These are phyloP conservation scores for Camellia lanceoleosa DNA, from an alignment of 148 eudicot genomes.

Conservation along the genomic window DNA sequence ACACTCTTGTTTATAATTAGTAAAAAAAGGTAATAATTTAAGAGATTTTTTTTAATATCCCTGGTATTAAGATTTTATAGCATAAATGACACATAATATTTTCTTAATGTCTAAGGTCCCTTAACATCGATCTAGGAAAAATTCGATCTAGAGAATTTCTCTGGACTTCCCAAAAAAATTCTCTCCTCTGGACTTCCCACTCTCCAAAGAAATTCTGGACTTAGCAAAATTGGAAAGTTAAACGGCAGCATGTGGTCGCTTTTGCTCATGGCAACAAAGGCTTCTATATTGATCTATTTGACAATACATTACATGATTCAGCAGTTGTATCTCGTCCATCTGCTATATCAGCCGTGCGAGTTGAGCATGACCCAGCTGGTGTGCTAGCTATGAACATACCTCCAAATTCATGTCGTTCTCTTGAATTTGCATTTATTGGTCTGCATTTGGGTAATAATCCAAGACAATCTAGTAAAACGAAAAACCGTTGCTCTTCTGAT, in stretches of 20 bases:
- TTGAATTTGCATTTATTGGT: slow-evolving; percentile 69
- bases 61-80: too few species aligned
- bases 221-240: slow-evolving; percentile 95
- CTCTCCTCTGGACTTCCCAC: too few species aligned
- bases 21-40: too few species aligned
- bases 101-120: too few species aligned
- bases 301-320: slow-evolving; percentile 57
- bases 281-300: slow-evolving; percentile 83
- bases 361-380: slow-evolving; percentile 89
- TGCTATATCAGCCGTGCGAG: slow-evolving; percentile 60
- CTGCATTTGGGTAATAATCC: slow-evolving; percentile 18
- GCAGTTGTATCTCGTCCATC: slow-evolving; percentile 58
- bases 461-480: slow-evolving; percentile 13
- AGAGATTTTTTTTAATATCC: too few species aligned
- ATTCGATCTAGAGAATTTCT: too few species aligned
- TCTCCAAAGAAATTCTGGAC: too few species aligned
- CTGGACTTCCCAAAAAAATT: too few species aligned
- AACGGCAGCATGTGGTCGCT: slow-evolving; percentile 74
- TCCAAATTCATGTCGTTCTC: slow-evolving; percentile 57
- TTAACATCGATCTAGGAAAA: too few species aligned
- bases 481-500: slow-evolving; percentile 20
- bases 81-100: too few species aligned
- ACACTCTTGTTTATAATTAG: too few species aligned
- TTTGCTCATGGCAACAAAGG: slow-evolving; percentile 87
- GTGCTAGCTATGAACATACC: slow-evolving; percentile 88